Conservation (phyloP, 768 basidiomycete genomes). For the Scleroderma bovista region DNA sequence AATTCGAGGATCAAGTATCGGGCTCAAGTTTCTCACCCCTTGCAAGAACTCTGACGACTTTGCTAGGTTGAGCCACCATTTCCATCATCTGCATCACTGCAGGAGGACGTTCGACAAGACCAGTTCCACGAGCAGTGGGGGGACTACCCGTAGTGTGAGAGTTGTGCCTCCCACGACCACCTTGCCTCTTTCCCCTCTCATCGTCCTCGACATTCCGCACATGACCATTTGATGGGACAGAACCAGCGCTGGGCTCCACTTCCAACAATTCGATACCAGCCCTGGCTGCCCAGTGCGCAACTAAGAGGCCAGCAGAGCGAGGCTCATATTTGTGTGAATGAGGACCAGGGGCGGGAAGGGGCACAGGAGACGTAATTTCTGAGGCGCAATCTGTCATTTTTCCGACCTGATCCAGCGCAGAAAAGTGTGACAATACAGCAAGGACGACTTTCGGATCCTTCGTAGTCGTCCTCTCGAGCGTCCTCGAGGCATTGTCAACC, state of each 20-base stretch:
- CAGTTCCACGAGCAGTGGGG: slow-evolving; percentile 22
- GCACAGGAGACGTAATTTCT: slow-evolving; percentile 47
- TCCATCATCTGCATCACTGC: slow-evolving; percentile 83
- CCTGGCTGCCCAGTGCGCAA: slow-evolving; percentile 61
- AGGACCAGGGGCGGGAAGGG: slow-evolving; percentile 55
- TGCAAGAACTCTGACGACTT: slow-evolving; percentile 73
- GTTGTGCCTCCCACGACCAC: slow-evolving; percentile 25
- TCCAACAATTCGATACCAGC: slow-evolving; percentile 55
- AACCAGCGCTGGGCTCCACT: slow-evolving; percentile 33
- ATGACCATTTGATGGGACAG: slow-evolving; percentile 13
- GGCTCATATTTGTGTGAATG: slow-evolving; percentile 57
- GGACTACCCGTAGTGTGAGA: slow-evolving; percentile 16
- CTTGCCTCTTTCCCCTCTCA: slow-evolving; percentile 26
- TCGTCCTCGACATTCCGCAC: slow-evolving; percentile 26
- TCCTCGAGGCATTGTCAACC: slow-evolving; percentile 43
- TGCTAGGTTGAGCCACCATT: slow-evolving; percentile 64
- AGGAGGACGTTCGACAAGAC: slow-evolving; percentile 71
- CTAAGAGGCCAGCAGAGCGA: slow-evolving; percentile 57
- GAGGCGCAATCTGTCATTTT: slow-evolving; percentile 12
- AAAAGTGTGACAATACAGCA: slow-evolving; percentile 44
- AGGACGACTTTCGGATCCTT: slow-evolving; percentile 50
- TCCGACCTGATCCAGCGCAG: slow-evolving; percentile 23
- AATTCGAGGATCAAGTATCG: slow-evolving; percentile 17
- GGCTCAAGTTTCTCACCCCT: slow-evolving; percentile 81
- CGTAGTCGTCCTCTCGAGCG: slow-evolving; percentile 16